Conservation (phyloP, 2,329 filamentous ascomycete species). For the Cladophialophora exuberans region DNA sequence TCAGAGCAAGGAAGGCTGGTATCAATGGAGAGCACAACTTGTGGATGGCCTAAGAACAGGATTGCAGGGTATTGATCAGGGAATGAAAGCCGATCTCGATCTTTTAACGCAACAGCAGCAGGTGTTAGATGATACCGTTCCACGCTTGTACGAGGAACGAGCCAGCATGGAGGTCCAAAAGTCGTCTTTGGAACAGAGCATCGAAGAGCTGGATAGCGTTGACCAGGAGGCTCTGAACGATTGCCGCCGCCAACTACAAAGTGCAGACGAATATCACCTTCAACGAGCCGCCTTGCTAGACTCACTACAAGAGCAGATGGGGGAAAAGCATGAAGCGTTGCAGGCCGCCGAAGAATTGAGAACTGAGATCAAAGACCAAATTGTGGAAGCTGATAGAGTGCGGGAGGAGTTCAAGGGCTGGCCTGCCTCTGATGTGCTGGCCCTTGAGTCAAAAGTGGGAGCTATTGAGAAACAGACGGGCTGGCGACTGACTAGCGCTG, state of each 20-base stretch:
- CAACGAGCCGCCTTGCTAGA: constrained; percentile 70
- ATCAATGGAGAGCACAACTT: constrained; percentile 93
- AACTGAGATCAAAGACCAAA: constrained; percentile 70
- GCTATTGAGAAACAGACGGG: constrained; percentile 46
- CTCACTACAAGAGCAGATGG: constrained; percentile 67
- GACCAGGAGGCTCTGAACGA: constrained; percentile 67
- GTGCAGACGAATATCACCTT: constrained; percentile 69
- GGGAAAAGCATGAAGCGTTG: constrained; percentile 68
- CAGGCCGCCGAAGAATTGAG: constrained; percentile 68
- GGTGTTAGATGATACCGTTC: constrained; percentile 69
- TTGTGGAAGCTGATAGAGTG: constrained; percentile 78
- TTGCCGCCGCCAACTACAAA: constrained; percentile 69
- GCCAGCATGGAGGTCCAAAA: constrained; percentile 66
- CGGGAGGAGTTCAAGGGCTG: constrained; percentile 89
- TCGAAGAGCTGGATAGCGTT: constrained; percentile 69
- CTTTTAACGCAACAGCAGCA: constrained; percentile 69
- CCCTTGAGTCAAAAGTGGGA: constrained; percentile 70
- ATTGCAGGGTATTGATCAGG: constrained; percentile 72
- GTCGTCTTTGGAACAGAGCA: constrained; percentile 69
- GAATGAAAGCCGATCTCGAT: constrained; percentile 74
- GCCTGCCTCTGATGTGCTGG: constrained; percentile 77
- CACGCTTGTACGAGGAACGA: constrained; percentile 64
- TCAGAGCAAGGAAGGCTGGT: constrained; percentile 95
- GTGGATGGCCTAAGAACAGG: constrained; percentile 81
- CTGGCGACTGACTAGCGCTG: constrained; percentile 48